Conservation (phyloP, 2,329 filamentous ascomycete species). For the Cucurbitaria berberidis region DNA sequence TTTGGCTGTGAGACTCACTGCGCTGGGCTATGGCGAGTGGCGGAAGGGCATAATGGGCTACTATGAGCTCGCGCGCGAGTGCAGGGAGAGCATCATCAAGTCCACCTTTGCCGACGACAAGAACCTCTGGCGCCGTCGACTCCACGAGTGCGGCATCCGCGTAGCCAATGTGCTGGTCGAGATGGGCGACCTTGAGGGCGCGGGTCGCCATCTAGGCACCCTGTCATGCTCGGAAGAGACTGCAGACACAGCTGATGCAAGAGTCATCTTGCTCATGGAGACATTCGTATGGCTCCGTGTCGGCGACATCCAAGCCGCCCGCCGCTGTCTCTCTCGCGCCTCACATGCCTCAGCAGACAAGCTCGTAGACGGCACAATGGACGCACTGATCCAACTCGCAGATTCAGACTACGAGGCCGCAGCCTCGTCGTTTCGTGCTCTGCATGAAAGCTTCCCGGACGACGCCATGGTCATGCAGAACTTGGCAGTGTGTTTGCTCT, state of each 20-base stretch:
- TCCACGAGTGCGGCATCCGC: conserved; percentile 75
- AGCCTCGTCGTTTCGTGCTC: conserved; percentile 63
- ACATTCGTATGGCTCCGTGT: conserved; percentile 77
- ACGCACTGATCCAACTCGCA: conserved; percentile 77
- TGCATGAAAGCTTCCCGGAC: conserved; percentile 55
- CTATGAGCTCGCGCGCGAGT: conserved; percentile 85
- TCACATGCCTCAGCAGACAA: conserved; percentile 30
- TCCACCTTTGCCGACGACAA: conserved; percentile 58
- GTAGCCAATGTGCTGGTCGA: conserved; percentile 73
- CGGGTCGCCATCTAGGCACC: conserved; percentile 72
- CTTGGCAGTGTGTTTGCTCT: conserved; percentile 81
- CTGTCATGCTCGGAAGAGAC: conserved; percentile 57
- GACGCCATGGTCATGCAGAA: conserved; percentile 82
- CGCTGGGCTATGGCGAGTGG: conserved; percentile 83
- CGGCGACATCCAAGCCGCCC: conserved; percentile 75
- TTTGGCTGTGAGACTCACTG: conserved; percentile 81
- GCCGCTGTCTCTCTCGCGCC: conserved; percentile 55
- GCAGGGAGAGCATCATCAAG: conserved; percentile 63
- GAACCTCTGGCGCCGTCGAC: conserved; percentile 71
- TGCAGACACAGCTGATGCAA: conserved; percentile 34
- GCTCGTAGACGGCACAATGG: conserved; percentile 55
- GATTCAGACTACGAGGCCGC: conserved; percentile 75
- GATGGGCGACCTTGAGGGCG: conserved; percentile 86
- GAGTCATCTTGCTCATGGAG: conserved; percentile 50
- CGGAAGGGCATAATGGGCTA: conserved; percentile 86